A percentile compares a stretch with the other conserved stretches of the same genome.
phyloP scores from a whole-genome alignment of 305 asterid species.

The Solanum chacoense region DNA sequence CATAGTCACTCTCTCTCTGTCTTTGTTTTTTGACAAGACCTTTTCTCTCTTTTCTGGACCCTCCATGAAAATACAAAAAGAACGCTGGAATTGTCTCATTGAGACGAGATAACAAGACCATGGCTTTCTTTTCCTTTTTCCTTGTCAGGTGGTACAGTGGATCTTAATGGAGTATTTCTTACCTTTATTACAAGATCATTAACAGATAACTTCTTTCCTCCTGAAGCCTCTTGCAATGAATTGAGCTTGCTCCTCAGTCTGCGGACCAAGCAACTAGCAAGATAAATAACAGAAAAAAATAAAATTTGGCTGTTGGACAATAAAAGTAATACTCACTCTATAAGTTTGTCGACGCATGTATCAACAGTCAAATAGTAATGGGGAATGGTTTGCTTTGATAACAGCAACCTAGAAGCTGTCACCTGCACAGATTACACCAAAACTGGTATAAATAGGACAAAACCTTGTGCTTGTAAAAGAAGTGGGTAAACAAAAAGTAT shows the following conservation, averaged over 20 bases:
- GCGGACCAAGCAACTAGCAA: constrained; percentile 12
- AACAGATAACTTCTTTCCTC: constrained; percentile 85
- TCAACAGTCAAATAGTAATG: constrained; percentile 95
- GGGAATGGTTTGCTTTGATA: constrained; percentile 95
- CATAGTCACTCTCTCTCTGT: background rate
- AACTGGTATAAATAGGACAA: background rate
- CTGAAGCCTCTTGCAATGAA: constrained; percentile 91
- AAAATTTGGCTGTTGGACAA: background rate
- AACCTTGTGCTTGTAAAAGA: background rate
- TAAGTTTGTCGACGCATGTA: constrained; percentile 89
- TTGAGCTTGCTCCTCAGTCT: constrained; percentile 77
- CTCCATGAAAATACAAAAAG: background rate
- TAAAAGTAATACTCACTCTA: constrained; percentile 61
- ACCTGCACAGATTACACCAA: constrained; percentile 43
- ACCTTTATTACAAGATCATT: constrained; percentile 99
- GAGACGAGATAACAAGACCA: background rate
- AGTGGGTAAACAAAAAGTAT: background rate
- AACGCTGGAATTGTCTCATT: background rate
- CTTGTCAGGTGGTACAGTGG: background rate
- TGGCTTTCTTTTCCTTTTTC: background rate
- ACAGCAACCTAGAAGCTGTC: constrained; percentile 87
- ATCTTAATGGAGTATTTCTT: constrained; percentile 8
- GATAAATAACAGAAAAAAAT: background rate
- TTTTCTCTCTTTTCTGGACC: background rate
- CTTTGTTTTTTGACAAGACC: background rate